Evolutionary conservation across 164 flowering plant species (phyloP), one percentile per base, ranked within the genome.

Genomic region (Dillenia suffruticosa): DNA sequence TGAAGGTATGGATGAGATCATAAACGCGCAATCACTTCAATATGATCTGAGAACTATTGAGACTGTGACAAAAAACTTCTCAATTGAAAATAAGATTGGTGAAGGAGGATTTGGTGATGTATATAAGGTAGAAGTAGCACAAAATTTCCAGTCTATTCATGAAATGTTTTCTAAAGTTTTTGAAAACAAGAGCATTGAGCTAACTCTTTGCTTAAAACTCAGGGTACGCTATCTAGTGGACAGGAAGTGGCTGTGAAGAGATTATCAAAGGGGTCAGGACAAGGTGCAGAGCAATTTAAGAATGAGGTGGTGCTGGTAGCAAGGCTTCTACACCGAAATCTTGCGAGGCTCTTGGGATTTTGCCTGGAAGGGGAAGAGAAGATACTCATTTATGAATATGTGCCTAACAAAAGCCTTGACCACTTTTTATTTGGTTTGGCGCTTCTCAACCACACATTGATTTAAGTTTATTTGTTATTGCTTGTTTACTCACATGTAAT

Each of bases 391-490:
- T 77, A 73, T 47, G 77, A 77, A 43, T 73, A 56, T 47, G 46
- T 73, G 32, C 64, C 69, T 13, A 71, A 77, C 52, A 49, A 43
- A 44, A 77, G 78, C 63, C 69, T 74, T 2, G 77, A 77, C 53
- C 10, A 54, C 10, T 68, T 48, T 44, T 5, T 77, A 22, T 74
- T 74, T 55, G 69, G 77, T 77, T n/a, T n/a, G 57, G n/a, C 52
- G 13, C 40, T 12, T 44, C 9, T 13, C 40, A 32, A 26, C 4
- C 6, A 22, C 55, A 8, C 22, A 17, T 52, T 52, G 15, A 15
- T 5, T 16, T 19, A 52, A 9, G 17, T 51, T 15, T 13, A 50
- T 50, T 51, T 22, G 19, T 51, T 17, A n/a, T 12, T 12, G 22
- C 19, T 19, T 19, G 22, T 19, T 19, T 19, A 19, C 22, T 19